Conservation (phyloP, 2,329 filamentous ascomycete genomes). For the Beauveria pseudobassiana region DNA sequence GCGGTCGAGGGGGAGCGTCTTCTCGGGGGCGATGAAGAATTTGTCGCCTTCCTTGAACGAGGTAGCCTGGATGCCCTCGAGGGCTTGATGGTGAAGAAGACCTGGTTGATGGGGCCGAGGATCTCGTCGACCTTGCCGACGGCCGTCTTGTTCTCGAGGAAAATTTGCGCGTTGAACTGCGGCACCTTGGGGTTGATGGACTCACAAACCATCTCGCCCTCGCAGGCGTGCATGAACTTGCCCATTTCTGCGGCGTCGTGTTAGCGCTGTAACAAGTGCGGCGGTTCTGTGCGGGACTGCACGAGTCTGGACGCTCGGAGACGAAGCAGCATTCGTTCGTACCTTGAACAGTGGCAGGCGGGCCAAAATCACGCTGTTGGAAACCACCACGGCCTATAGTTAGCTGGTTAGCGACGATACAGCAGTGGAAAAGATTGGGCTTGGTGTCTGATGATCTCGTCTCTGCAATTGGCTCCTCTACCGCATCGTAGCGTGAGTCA, state of each 20-base stretch:
- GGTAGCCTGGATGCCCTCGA: conserved; percentile 87
- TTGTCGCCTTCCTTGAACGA: conserved; percentile 96
- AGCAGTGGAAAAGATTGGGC: neutral
- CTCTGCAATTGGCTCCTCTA: neutral
- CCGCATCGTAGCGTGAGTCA: neutral
- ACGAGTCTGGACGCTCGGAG: neutral
- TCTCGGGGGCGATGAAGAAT: conserved; percentile 92
- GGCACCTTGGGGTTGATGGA: conserved; percentile 93
- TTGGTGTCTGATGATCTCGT: neutral
- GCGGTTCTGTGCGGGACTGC: neutral
- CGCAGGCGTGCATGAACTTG: conserved; percentile 85
- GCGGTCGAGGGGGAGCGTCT: conserved; percentile 88
- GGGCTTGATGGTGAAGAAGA: conserved; percentile 97
- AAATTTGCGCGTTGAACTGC: conserved; percentile 98
- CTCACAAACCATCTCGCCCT: conserved; percentile 97
- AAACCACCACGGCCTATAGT: conserved; percentile 29
- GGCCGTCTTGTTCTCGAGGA: conserved; percentile 95
- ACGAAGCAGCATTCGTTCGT: conserved; percentile 13
- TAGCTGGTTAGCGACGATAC: conserved; percentile 13
- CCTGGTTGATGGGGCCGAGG: conserved; percentile 92
- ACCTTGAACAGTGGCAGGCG: conserved; percentile 31
- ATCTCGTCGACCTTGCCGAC: conserved; percentile 98
- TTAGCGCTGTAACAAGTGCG: neutral
- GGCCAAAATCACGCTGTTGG: conserved; percentile 33
- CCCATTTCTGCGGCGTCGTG: conserved; percentile 62